Evolutionary conservation across 2,329 filamentous ascomycete species (phyloP), one percentile per base, ranked within the genome.

Genomic region (Penicillium frequentans): DNA sequence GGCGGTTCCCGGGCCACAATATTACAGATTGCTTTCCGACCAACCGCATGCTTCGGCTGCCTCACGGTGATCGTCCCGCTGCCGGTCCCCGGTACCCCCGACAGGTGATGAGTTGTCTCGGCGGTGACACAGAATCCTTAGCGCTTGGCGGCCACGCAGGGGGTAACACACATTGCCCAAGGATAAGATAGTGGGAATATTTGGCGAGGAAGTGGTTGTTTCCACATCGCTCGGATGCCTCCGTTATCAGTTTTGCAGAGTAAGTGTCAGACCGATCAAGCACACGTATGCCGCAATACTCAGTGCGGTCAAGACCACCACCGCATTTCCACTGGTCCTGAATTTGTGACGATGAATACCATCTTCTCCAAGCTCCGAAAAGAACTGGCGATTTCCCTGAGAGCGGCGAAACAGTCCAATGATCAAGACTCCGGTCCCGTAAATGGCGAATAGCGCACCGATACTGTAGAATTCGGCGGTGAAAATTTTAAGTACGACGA

Each of bases 401-500:
- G 93, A 90, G 53, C 95, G 86, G 56, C 95, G 85, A 75, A 96
- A 96, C 53, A 91, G 80, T 66, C 91, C 90, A 58, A 96, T 91
- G 26, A 90, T 81, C 70, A 98, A 80, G 48, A 99, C 85, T 7
- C 91, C 90, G 3, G 88, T 87, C 13, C 93, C 95, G 70, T 98
- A 98, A 49, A 91, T 87, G 44, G 95, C 93, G 72, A 97, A 97
- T 31, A 99, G 82, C 7, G 95, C 95, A n/a, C 95, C 95, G 61
- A 97, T 96, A 65, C 89, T 87, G 77, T 98, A 98, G 80, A 99
- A 98, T 72, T 98, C 95, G 52, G 88, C 85, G 9, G 92, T 97
- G 79, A 99, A 98, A 75, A 99, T 96, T 79, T 96, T 96, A 65
- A 96, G 86, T 52, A 99, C 90, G 61, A 99, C 88, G 49, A 99